Base-by-base conservation (phyloP, 495 filamentous ascomycete genomes). In the Schizothecium vesticola region DNA sequence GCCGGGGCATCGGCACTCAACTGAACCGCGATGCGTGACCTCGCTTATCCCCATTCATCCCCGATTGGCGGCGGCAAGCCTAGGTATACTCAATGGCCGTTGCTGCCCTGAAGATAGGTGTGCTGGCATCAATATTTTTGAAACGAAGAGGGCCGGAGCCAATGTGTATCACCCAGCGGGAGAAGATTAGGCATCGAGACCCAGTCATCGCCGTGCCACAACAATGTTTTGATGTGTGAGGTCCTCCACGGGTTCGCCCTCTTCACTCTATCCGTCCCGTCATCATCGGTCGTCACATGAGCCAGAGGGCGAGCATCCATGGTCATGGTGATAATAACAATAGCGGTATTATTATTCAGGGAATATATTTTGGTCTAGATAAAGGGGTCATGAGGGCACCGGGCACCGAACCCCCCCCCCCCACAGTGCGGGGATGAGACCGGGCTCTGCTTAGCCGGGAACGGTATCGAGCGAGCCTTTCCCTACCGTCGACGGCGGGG, bases 401-500 rank as follows among this genome's bases (percentile, higher is more conserved):
- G 43, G 43, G 43, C 43, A 51, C 43, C 43, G 16, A n/a, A 51
- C 43, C 43, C 43, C 36, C 29, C 26, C 33, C 33, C 33, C n/a
- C n/a, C n/a, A n/a, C n/a, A n/a, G n/a, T 28, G 26, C 26, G 6
- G 26, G 3, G 6, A 28, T 6, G 26, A 28, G 26, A 28, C 6
- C 26, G 33, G 33, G 13, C 6, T n/a, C 28, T 31, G 7, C 66
- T 79, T 76, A 84, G 66, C 83, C 81, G 59, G 80, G 77, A 8
- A 84, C 87, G 21, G 80, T 86, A 78, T 94, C 91, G 59, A 93
- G 71, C 56, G 86, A 84, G 23, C 86, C 89, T 77, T 90, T 90
- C 24, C 88, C 87, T 33, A 83, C 80, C 8, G 87, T 89, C n/a
- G 86, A 81, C 24, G 73, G 88, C 75, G 64, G 84, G 80, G 57